Percentiles rank a stretch among this genome's conserved stretches.
Conservation (phyloP, 495 filamentous ascomycete species). For the Penicillium soppii region DNA sequence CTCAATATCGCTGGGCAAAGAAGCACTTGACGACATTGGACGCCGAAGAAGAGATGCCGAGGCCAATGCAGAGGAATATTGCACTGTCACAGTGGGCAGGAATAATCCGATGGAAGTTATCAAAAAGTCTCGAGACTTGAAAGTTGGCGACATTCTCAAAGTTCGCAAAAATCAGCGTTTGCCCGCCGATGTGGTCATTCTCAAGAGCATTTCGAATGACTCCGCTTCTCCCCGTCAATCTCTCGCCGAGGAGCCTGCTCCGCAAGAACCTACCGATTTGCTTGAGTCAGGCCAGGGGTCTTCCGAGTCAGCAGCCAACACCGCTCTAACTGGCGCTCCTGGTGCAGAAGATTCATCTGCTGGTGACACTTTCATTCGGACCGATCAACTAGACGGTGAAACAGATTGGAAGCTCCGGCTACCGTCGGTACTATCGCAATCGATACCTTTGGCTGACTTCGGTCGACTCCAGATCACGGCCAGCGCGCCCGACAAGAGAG, state of each 20-base stretch:
- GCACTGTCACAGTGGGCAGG: slow-evolving; percentile 65
- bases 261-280: slow-evolving; percentile 17
- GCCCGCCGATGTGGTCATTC: slow-evolving; percentile 89
- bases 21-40: slow-evolving; percentile 91
- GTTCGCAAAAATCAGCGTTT: slow-evolving; percentile 87
- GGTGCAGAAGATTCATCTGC: slow-evolving; percentile 30
- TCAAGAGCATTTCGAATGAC: slow-evolving; percentile 79
- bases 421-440: slow-evolving; percentile 80
- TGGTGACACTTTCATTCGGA: slow-evolving; percentile 94
- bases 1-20: slow-evolving; percentile 87
- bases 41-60: slow-evolving; percentile 83
- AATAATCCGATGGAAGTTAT: slow-evolving; percentile 53
- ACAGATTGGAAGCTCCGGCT: slow-evolving; percentile 98
- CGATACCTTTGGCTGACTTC: slow-evolving; percentile 64
- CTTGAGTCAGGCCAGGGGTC: slow-evolving; percentile 23
- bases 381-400: slow-evolving; percentile 96
- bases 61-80: slow-evolving; percentile 90
- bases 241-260: slow-evolving; percentile 12
- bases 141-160: slow-evolving; percentile 92
- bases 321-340: slow-evolving; percentile 6
- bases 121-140: slow-evolving; percentile 84
- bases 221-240: slow-evolving; percentile 21
- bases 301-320: slow-evolving; percentile 11
- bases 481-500: slow-evolving; percentile 83
- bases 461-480: slow-evolving; percentile 74